Conservation (phyloP, 176 grass and related monocot genomes). For the Carex littledalei region DNA sequence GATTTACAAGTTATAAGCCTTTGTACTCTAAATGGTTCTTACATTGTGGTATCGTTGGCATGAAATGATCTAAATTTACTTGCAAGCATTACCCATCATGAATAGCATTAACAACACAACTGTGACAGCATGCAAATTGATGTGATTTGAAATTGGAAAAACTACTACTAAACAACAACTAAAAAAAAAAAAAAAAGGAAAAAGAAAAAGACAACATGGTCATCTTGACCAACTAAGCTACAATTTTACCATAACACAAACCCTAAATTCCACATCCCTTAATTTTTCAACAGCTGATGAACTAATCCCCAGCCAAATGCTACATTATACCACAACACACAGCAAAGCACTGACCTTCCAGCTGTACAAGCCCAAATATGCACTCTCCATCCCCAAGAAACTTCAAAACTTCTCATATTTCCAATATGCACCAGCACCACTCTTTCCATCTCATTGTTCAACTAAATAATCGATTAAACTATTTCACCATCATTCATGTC, state of each 20-base stretch:
- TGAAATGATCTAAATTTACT: background rate
- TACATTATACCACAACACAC: background rate
- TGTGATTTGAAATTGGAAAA: background rate
- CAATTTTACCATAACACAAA: slow-evolving; percentile 13
- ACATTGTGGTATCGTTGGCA: background rate
- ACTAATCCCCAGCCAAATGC: background rate
- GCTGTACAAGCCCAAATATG: background rate
- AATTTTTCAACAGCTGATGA: slow-evolving; percentile 8
- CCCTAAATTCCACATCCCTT: background rate
- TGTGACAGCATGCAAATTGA: background rate
- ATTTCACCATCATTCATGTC: slow-evolving; percentile 17
- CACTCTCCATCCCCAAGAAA: background rate
- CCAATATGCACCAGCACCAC: background rate
- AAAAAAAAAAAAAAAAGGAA: slow-evolving; percentile 1
- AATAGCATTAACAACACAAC: background rate
- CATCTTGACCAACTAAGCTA: slow-evolving; percentile 6
- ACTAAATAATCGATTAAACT: background rate
- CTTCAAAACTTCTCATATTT: slow-evolving; percentile 4
- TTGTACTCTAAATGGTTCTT: no score
- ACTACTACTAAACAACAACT: background rate
- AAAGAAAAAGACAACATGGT: background rate
- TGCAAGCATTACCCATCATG: background rate
- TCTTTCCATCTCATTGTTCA: background rate
- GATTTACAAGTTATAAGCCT: no score
- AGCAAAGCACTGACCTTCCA: background rate